These are phyloP conservation scores for Diddensiella transvaalensis DNA, from an alignment of 805 yeast species.

Conservation along the genomic window DNA sequence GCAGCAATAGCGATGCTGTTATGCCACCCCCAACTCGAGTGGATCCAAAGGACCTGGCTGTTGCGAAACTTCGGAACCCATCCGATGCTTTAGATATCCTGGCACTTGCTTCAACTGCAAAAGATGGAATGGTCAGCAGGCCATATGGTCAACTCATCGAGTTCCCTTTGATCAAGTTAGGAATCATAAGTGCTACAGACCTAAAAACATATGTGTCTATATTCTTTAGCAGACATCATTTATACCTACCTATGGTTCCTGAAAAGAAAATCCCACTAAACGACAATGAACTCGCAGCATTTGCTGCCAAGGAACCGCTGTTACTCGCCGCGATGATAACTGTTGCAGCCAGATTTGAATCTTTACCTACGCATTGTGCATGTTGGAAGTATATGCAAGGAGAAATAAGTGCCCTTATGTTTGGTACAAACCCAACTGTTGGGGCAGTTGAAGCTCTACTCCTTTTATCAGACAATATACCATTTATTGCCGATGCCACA, in stretches of 20 bases:
- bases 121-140: background rate
- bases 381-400: slow-evolving; percentile 12
- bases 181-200: slow-evolving; percentile 16
- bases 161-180: slow-evolving; percentile 15
- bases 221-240: slow-evolving; percentile 23
- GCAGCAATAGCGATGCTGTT: background rate
- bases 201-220: slow-evolving; percentile 17
- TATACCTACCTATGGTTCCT: slow-evolving; percentile 15
- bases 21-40: slow-evolving; percentile 7
- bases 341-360: slow-evolving; percentile 20
- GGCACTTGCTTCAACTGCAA: slow-evolving; percentile 16
- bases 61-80: slow-evolving; percentile 19
- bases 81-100: slow-evolving; percentile 23
- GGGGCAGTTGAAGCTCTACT: slow-evolving; percentile 25
- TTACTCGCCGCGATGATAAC: slow-evolving; percentile 19
- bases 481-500: slow-evolving; percentile 9
- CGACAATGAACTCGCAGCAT: slow-evolving; percentile 9
- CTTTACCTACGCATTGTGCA: slow-evolving; percentile 6
- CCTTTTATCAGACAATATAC: slow-evolving; percentile 25
- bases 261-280: slow-evolving; percentile 8
- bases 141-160: slow-evolving; percentile 6
- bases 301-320: slow-evolving; percentile 18
- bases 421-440: slow-evolving; percentile 20
- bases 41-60: slow-evolving; percentile 18
- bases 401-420: slow-evolving; percentile 13